phyloP scores from a whole-genome alignment of 305 asterid genomes.

The Solanum hybrid region DNA sequence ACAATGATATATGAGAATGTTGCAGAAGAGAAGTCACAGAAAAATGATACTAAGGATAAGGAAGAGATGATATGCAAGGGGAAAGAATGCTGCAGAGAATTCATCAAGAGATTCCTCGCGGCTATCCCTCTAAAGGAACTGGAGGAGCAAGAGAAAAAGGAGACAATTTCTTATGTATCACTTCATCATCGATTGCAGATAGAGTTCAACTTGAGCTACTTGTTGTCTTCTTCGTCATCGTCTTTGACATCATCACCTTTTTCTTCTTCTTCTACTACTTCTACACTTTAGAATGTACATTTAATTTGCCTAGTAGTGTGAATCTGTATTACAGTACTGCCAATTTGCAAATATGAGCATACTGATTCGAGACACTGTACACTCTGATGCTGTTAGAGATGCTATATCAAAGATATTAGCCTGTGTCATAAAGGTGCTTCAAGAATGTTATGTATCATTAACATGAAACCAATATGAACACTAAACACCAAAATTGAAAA shows the following conservation, averaged over 20 bases:
- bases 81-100: constrained; percentile 62
- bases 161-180: constrained; percentile 36
- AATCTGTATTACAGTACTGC: neutral
- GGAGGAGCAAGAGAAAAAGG: constrained; percentile 48
- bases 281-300: constrained; percentile 12
- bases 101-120: constrained; percentile 52
- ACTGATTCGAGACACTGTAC: neutral
- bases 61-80: constrained; percentile 39
- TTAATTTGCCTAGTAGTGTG: neutral
- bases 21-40: neutral
- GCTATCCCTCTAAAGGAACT: constrained; percentile 55
- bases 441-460: neutral
- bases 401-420: neutral
- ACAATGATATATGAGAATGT: constrained; percentile 16
- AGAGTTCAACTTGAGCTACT: constrained; percentile 49
- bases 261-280: constrained; percentile 35
- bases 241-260: constrained; percentile 46
- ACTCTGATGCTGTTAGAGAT: neutral
- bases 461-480: neutral
- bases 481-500: neutral
- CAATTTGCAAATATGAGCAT: neutral
- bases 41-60: neutral
- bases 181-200: constrained; percentile 61
- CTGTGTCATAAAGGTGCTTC: neutral
- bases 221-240: constrained; percentile 19